phyloP scores from a whole-genome alignment of 257 asterid species.

The Oldenlandia corymbosa region DNA sequence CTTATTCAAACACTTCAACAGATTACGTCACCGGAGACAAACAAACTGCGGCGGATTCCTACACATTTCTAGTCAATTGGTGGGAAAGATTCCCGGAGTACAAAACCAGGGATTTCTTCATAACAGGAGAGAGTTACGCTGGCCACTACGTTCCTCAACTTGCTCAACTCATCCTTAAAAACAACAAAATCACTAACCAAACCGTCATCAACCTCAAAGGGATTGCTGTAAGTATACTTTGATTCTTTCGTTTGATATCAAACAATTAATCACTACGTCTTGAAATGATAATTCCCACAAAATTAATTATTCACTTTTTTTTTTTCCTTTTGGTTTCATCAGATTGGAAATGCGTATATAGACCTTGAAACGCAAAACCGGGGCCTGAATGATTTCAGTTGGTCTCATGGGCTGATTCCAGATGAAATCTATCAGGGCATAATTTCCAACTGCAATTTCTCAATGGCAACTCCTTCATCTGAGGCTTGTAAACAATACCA shows the following conservation, averaged over 20 bases:
- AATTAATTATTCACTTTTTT: no score
- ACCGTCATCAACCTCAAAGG: conserved; percentile 53
- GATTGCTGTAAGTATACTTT: conserved; percentile 39
- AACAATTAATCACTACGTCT: no score
- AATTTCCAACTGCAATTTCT: conserved; percentile 37
- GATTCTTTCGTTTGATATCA: no score
- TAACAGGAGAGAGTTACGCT: conserved; percentile 63
- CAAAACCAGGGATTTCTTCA: conserved; percentile 44
- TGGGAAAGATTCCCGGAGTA: conserved; percentile 60
- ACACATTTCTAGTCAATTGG: conserved; percentile 57
- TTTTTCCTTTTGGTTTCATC: neutral
- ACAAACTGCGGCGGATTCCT: conserved; percentile 46
- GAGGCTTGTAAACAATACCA: conserved; percentile 16
- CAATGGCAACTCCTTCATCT: conserved; percentile 14
- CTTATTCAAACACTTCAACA: conserved; percentile 54
- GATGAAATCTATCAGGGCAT: conserved; percentile 53
- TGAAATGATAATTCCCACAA: no score
- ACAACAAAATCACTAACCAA: conserved; percentile 42
- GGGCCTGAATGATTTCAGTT: conserved; percentile 44
- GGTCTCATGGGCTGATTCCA: conserved; percentile 58
- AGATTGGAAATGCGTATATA: conserved; percentile 61
- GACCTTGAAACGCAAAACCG: conserved; percentile 23
- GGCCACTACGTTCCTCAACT: conserved; percentile 75
- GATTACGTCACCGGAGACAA: conserved; percentile 50
- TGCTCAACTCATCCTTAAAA: conserved; percentile 46